phyloP scores from a whole-genome alignment of 176 grass and related monocot species.

The Paspalum vaginatum region DNA sequence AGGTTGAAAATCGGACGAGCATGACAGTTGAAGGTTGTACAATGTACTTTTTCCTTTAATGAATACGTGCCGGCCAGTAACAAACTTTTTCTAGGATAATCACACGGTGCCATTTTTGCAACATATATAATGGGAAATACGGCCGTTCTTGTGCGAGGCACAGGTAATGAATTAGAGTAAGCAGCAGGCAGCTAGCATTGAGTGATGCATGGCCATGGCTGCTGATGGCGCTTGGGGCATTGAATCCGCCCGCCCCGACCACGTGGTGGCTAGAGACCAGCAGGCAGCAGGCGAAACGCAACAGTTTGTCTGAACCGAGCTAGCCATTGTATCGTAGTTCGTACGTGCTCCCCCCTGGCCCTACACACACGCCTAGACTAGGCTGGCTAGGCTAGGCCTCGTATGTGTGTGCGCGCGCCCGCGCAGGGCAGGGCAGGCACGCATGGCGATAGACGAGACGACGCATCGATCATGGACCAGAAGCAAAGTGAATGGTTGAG shows the following conservation, averaged over 20 bases:
- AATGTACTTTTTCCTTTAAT: no score
- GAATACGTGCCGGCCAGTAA: no score
- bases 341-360: neutral
- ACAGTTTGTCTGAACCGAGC: slow-evolving; percentile 57
- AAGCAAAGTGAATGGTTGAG: slow-evolving; percentile 85
- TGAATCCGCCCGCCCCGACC: slow-evolving; percentile 43
- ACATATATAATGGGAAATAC: no score
- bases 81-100: no score
- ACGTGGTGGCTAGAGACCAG: slow-evolving; percentile 51
- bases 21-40: no score
- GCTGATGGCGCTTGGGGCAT: slow-evolving; percentile 3
- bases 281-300: slow-evolving; percentile 48
- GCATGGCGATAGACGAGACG: neutral
- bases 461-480: slow-evolving; percentile 38
- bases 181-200: slow-evolving; percentile 38
- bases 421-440: neutral
- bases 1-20: no score
- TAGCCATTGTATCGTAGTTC: neutral
- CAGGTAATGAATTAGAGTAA: slow-evolving; percentile 28
- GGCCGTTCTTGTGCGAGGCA: slow-evolving; percentile 30
- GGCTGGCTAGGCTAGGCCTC: slow-evolving; percentile 8
- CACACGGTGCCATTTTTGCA: no score
- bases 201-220: slow-evolving; percentile 34
- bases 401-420: neutral
- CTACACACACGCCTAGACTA: neutral